A percentile compares a stretch with the other conserved stretches of the same genome.
phyloP scores from a whole-genome alignment of 345 rosid species.

The Eucalyptus lansdowneana region DNA sequence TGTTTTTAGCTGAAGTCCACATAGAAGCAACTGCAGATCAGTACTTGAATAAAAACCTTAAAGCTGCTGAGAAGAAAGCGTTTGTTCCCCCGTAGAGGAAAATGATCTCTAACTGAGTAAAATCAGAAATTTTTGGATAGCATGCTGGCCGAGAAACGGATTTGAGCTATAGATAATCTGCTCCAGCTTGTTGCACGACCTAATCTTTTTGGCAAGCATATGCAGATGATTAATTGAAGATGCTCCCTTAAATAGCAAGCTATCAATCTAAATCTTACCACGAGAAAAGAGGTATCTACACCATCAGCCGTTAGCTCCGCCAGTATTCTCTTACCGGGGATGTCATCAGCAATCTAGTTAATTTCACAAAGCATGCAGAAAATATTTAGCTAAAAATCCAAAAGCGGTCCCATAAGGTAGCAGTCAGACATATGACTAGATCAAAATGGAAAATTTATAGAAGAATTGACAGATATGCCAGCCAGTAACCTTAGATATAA shows the following conservation, averaged over 20 bases:
- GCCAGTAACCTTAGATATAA: constrained; percentile 20
- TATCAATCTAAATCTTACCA: background rate
- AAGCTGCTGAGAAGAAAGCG: background rate
- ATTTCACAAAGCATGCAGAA: background rate
- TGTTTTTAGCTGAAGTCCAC: background rate
- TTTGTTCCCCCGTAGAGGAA: background rate
- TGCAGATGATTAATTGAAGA: background rate
- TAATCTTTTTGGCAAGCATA: background rate
- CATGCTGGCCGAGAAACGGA: background rate
- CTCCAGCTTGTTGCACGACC: background rate
- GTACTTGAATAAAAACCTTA: background rate
- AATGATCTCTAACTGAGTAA: background rate
- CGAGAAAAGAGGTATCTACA: constrained; percentile 25
- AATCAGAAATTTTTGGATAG: background rate
- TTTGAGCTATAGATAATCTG: background rate
- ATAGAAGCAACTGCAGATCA: background rate
- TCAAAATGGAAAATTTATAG: background rate
- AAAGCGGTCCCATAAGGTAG: background rate
- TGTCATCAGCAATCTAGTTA: constrained; percentile 19
- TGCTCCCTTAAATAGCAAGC: background rate
- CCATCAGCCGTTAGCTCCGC: constrained; percentile 4
- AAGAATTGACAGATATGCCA: background rate
- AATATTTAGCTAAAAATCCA: background rate
- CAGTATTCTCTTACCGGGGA: constrained; percentile 13
- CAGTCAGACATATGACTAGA: background rate